Conservation (phyloP, 176 grass and related monocot genomes). For the Thalia dealbata region DNA sequence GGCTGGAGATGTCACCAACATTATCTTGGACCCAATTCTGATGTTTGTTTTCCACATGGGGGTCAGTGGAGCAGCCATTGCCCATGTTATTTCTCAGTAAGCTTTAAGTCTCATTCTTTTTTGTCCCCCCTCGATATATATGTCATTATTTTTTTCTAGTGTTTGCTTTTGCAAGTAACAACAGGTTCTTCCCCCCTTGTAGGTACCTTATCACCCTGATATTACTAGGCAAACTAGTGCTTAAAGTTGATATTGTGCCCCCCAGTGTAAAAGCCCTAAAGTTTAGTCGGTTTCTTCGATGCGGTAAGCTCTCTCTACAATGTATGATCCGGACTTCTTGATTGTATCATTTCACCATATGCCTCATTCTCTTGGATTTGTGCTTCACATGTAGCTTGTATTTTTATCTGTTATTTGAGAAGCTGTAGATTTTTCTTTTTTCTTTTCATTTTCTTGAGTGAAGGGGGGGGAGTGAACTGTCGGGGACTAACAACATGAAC, state of each 20-base stretch:
- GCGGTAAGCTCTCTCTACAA: conserved; percentile 30
- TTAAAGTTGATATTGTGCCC: conserved; percentile 71
- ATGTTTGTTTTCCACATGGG: conserved; percentile 89
- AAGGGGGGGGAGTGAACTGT: no score
- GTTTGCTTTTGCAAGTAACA: background rate
- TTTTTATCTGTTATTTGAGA: no score
- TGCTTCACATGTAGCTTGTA: no score
- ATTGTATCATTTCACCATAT: no score
- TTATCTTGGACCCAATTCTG: conserved; percentile 90
- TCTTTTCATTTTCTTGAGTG: no score
- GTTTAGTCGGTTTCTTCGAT: conserved; percentile 78
- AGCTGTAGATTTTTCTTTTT: no score
- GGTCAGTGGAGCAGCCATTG: conserved; percentile 83
- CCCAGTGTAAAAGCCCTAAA: conserved; percentile 75
- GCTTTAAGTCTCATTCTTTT: conserved; percentile 17
- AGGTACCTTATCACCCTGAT: conserved; percentile 91
- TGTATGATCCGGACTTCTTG: background rate
- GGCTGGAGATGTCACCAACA: conserved; percentile 74
- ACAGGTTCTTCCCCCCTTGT: conserved; percentile 16
- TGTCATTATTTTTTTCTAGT: background rate
- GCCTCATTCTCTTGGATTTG: no score
- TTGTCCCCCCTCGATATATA: background rate
- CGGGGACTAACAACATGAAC: no score
- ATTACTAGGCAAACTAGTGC: conserved; percentile 56
- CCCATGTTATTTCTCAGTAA: conserved; percentile 95